Evolutionary conservation across 2,329 filamentous ascomycete genomes (phyloP), one percentile per base, ranked within the genome.

Genomic region (Byssoonygena ceratinophila): DNA sequence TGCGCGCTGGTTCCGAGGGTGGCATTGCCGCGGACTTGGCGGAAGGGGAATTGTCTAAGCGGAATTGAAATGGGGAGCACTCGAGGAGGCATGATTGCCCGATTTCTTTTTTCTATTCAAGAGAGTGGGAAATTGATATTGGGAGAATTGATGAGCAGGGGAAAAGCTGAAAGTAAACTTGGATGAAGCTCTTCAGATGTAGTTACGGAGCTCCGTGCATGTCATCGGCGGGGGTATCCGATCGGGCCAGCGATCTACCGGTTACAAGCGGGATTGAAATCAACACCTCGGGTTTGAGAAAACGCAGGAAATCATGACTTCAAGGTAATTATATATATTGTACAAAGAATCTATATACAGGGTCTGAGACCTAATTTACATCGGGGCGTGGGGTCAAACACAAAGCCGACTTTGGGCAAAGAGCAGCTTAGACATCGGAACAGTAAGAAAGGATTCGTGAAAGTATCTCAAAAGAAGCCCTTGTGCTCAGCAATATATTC

Each of bases 1-100:
- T 65, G 61, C 40, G 62, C 53, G 54, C 54, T 63, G 49, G 65
- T 68, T 59, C 66, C 67, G 55, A 63, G 63, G 46, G 64, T 62
- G 44, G 66, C 63, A 53, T 66, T 61, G 57, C 60, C 60, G 51
- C 60, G 61, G 45, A 56, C 32, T 25, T 58, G 67, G 16, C 44
- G 23, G 40, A 62, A 20, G 32, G 47, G 51, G n/a, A 63, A 55
- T 36, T 54, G 54, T 14, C 56, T 55, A 51, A 67, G 56, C 48
- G 59, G 61, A 44, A 34, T 63, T 58, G 46, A 48, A 46, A 53
- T 34, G 49, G 56, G 37, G 46, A 53, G 25, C 23, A 49, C 29
- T 54, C 67, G 65, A 29, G 65, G 64, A 52, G 66, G 61, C 63
- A 69, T 67, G 34, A 52, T 59, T 52, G 22, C 6, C n/a, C n/a